Percentiles rank a stretch among this genome's conserved stretches.
Conservation (phyloP, 2,329 filamentous ascomycete species). For the Cordyceps javanica region DNA sequence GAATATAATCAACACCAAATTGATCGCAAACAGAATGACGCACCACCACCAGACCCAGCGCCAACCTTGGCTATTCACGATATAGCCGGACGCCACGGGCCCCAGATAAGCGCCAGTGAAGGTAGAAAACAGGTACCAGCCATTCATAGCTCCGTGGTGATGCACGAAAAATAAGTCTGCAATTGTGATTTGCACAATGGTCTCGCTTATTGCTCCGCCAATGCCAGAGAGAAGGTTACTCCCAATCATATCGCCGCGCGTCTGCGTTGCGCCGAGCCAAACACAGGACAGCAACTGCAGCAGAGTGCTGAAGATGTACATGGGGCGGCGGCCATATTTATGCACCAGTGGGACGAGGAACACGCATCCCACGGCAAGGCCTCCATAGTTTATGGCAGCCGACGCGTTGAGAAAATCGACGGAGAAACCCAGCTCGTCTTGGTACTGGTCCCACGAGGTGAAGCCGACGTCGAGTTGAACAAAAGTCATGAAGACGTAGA, state of each 20-base stretch:
- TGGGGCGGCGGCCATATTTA: constrained; percentile 20
- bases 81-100: constrained; percentile 24
- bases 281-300: constrained; percentile 28
- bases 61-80: constrained; percentile 21
- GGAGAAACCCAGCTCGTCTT: constrained; percentile 4
- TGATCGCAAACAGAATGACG: constrained; percentile 17
- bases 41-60: constrained; percentile 34
- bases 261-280: constrained; percentile 36
- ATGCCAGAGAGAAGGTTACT: constrained; percentile 32
- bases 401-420: constrained; percentile 9
- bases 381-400: constrained; percentile 14
- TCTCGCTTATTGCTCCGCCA: constrained; percentile 33
- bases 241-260: constrained; percentile 36
- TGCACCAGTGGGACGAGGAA: constrained; percentile 19
- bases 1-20: constrained; percentile 18
- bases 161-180: constrained; percentile 28
- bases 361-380: constrained; percentile 18
- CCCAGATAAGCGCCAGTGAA: constrained; percentile 24
- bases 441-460: constrained; percentile 9
- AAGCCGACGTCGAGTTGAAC: constrained; percentile 11
- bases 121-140: constrained; percentile 33
- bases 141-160: constrained; percentile 37
- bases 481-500: constrained; percentile 33
- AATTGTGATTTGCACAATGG: constrained; percentile 32
- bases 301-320: constrained; percentile 29